Conservation (phyloP, 2,329 filamentous ascomycete species). For the Pseudonectria buxi region DNA sequence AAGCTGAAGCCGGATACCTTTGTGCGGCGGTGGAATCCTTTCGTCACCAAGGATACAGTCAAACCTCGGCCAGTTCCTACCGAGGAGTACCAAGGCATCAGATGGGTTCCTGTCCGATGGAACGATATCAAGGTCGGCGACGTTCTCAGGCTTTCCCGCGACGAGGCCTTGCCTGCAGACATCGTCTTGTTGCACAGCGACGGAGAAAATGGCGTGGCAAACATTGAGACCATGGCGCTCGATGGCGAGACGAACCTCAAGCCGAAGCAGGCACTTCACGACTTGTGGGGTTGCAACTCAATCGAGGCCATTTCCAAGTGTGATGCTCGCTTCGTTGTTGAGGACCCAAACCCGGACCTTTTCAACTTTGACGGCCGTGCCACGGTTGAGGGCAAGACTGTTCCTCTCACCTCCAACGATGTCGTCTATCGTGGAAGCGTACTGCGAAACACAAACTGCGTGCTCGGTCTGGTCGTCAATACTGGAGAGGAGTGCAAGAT, state of each 20-base stretch:
- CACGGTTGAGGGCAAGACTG: constrained; percentile 48
- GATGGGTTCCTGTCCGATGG: constrained; percentile 47
- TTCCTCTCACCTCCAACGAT: constrained; percentile 71
- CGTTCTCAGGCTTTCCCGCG: constrained; percentile 47
- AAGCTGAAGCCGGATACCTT: constrained; percentile 16
- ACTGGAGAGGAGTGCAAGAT: constrained; percentile 89
- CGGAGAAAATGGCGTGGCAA: constrained; percentile 73
- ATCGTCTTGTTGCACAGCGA: constrained; percentile 70
- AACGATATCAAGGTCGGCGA: constrained; percentile 44
- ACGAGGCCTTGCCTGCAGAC: constrained; percentile 79
- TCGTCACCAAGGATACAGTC: constrained; percentile 22
- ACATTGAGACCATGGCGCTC: constrained; percentile 77
- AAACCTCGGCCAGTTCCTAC: constrained; percentile 30
- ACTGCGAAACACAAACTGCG: constrained; percentile 69
- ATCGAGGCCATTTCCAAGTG: constrained; percentile 48
- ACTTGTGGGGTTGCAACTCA: constrained; percentile 50
- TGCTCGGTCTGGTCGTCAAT: constrained; percentile 76
- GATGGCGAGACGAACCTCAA: constrained; percentile 81
- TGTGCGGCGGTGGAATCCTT: constrained; percentile 27
- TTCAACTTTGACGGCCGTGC: constrained; percentile 71
- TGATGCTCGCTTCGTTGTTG: constrained; percentile 59
- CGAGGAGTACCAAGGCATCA: constrained; percentile 53
- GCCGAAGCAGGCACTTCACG: constrained; percentile 61
- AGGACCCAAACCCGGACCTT: constrained; percentile 71
- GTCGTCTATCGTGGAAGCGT: constrained; percentile 83